Base-by-base conservation (phyloP, 2,329 filamentous ascomycete species). In the Ceratocystiopsis sp. region DNA sequence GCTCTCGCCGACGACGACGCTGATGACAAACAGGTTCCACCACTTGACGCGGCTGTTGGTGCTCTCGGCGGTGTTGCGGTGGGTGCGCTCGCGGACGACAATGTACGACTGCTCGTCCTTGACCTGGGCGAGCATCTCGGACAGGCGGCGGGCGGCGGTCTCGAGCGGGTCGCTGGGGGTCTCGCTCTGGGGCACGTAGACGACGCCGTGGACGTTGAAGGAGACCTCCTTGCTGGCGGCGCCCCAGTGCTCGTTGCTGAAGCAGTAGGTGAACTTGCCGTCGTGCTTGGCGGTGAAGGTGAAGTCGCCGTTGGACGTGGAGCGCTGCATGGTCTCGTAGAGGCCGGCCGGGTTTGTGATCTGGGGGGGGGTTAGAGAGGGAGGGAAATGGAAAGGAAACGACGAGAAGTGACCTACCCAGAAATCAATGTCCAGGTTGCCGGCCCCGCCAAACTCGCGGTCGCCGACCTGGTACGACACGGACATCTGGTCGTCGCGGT, bases 41-140 rank as follows among this genome's bases (percentile, higher is more conserved):
- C 91, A 98, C 71, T 98, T 98, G 60, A 98, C 91, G 52, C 91
- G 75, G 53, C 78, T 75, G 64, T 98, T 98, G 56, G 91, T 98
- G 73, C 87, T 95, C 69, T 98, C 91, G 50, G 91, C 91, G 11
- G 91, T 98, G 68, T 98, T 98, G 60, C 91, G 77, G 71, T 98
- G 91, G 53, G 84, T 94, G 57, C 91, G 76, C 68, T 98, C 91
- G 54, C 91, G 82, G 46, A 96, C 67, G 49, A 98, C 78, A 57
- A 98, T 96, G 68, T 98, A 98, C 53, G 80, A 77, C 67, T 98
- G 91, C 68, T 98, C 91, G 61, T 96, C 91, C 69, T 93, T 94
- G 62, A 96, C 87, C 64, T 93, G 84, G 51, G 78, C 71, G 48
- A 98, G 73, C 51, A 94, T 72, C 46, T 96, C 85, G 48, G 83